A percentile compares a stretch with the other conserved stretches of the same genome.
Conservation (phyloP, 129 eudicot species). For the Tagetes patula region DNA sequence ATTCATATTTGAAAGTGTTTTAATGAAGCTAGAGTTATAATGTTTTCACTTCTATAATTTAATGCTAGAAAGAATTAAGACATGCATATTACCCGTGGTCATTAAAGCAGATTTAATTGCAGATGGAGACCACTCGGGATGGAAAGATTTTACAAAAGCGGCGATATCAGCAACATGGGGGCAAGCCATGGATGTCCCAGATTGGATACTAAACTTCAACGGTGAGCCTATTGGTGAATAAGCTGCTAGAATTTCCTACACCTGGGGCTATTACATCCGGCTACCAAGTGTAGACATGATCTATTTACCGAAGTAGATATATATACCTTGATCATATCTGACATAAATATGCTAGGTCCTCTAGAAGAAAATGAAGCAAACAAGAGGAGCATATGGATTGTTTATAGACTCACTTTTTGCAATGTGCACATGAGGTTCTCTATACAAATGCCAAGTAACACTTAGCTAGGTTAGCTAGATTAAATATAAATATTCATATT, state of each 20-base stretch:
- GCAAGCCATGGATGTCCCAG: slow-evolving; percentile 41
- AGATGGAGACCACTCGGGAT: slow-evolving; percentile 37
- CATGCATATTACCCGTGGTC: slow-evolving; percentile 29
- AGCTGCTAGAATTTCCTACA: slow-evolving; percentile 32
- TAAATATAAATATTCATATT: background rate
- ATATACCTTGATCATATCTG: slow-evolving; percentile 35
- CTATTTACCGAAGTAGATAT: too few relatives aligned
- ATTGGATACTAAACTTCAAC: slow-evolving; percentile 19
- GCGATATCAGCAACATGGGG: slow-evolving; percentile 34
- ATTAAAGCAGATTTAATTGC: slow-evolving; percentile 43
- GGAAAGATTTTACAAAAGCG: slow-evolving; percentile 38
- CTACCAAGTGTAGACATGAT: background rate
- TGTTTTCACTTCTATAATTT: too few relatives aligned
- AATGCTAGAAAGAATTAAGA: too few relatives aligned
- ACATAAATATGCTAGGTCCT: slow-evolving; percentile 36
- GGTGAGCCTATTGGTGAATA: slow-evolving; percentile 22
- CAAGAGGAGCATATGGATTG: slow-evolving; percentile 36
- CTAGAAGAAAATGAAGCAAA: slow-evolving; percentile 44
- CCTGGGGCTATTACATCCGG: slow-evolving; percentile 41
- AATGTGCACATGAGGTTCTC: slow-evolving; percentile 22
- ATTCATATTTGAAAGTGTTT: too few relatives aligned
- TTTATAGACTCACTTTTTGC: slow-evolving; percentile 21
- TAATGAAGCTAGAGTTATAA: too few relatives aligned
- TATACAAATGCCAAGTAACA: background rate
- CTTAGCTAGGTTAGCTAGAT: too few relatives aligned